A percentile compares a stretch with the other conserved stretches of the same genome.
These are phyloP conservation scores for Serendipita sp. DNA, from an alignment of 768 basidiomycete species.

Conservation along the genomic window DNA sequence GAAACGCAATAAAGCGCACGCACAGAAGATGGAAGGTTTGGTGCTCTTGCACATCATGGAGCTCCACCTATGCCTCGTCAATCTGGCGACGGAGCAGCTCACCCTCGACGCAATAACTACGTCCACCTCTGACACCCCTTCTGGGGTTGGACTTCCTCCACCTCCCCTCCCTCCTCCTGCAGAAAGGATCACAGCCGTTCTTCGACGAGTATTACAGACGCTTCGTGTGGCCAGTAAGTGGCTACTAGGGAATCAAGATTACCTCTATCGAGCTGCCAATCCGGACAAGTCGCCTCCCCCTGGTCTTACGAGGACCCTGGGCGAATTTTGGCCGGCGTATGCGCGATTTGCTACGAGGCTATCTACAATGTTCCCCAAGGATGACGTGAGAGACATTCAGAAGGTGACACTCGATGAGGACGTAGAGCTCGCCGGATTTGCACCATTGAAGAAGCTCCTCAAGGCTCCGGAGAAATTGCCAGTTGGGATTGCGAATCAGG, in stretches of 20 bases:
- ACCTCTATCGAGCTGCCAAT: constrained; percentile 16
- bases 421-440: constrained; percentile 70
- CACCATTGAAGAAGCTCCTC: constrained; percentile 49
- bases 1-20: constrained; percentile 8
- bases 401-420: constrained; percentile 63
- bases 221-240: constrained; percentile 81
- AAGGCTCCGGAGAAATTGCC: constrained; percentile 22
- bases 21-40: constrained; percentile 39
- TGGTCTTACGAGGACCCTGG: constrained; percentile 22
- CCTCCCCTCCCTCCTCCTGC: constrained; percentile 40
- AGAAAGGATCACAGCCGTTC: constrained; percentile 68
- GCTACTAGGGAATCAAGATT: constrained; percentile 46
- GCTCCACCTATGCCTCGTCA: constrained; percentile 44
- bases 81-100: constrained; percentile 49
- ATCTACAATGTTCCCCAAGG: constrained; percentile 47
- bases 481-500: constrained; percentile 17
- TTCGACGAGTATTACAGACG: constrained; percentile 73
- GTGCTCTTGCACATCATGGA: constrained; percentile 53
- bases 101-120: constrained; percentile 27
- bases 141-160: constrained; percentile 19
- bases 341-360: constrained; percentile 48
- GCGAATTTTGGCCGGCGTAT: constrained; percentile 60
- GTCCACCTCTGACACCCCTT: constrained; percentile 13
- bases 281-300: constrained; percentile 20
- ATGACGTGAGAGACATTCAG: constrained; percentile 38